Evolutionary conservation across 192 early-diverging fungal genomes (phyloP).

Genomic region (Jimgerdemannia lactiflua): DNA sequence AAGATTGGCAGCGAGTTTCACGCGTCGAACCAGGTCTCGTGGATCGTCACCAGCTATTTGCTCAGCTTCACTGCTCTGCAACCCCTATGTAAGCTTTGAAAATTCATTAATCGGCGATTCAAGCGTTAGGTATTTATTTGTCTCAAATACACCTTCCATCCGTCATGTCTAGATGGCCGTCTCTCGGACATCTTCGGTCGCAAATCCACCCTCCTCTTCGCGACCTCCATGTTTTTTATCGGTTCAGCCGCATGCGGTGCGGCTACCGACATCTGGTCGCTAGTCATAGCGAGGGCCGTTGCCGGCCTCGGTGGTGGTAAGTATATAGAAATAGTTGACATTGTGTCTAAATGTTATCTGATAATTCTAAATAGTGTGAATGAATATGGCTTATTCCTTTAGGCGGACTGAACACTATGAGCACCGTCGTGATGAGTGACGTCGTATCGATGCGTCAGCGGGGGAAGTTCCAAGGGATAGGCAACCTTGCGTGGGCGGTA

Average conservation of each 20-base stretch:
- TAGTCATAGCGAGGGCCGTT: constrained; percentile 66
- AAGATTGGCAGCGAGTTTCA: constrained; percentile 33
- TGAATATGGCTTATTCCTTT: constrained; percentile 16
- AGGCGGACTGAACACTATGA: constrained; percentile 57
- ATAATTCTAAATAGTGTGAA: background rate
- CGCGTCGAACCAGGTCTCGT: constrained; percentile 58
- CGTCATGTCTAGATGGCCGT: constrained; percentile 34
- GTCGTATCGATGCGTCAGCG: constrained; percentile 68
- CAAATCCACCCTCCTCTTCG: constrained; percentile 50
- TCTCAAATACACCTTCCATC: background rate
- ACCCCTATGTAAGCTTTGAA: constrained; percentile 57
- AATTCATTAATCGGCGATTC: background rate
- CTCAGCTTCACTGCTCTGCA: constrained; percentile 74
- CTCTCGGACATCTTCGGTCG: constrained; percentile 84
- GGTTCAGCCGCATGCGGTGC: constrained; percentile 70
- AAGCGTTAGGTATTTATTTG: no score
- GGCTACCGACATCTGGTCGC: constrained; percentile 36
- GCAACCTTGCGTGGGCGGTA: constrained; percentile 53
- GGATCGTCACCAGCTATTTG: constrained; percentile 80
- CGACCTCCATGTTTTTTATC: constrained; percentile 59
- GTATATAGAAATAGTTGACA: background rate
- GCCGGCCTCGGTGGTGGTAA: constrained; percentile 68
- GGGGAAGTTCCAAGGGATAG: constrained; percentile 65
- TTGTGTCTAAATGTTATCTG: background rate
- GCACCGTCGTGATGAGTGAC: constrained; percentile 73